A percentile compares a stretch with the other conserved stretches of the same genome.
Evolutionary conservation across 2,329 filamentous ascomycete species (phyloP).

Genomic region (Gremmenia infestans): DNA sequence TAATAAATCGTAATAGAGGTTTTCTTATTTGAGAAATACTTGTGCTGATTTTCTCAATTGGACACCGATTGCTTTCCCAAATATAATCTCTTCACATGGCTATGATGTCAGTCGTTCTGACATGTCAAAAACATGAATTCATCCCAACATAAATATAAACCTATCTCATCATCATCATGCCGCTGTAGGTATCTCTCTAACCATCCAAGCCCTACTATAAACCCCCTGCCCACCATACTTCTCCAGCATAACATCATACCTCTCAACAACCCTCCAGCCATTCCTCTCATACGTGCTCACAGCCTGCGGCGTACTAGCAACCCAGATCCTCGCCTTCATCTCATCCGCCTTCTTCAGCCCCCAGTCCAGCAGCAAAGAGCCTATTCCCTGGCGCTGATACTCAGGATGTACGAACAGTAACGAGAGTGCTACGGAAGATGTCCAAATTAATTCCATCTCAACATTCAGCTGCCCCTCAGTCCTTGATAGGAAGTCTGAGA

Average conservation of each 20-base stretch:
- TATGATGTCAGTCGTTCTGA: no score
- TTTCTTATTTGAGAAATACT: no score
- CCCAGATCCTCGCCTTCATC: constrained; percentile 11
- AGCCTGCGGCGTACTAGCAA: constrained; percentile 19
- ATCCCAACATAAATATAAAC: no score
- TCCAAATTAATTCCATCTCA: not conserved
- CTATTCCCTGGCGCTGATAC: constrained; percentile 17
- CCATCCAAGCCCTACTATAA: constrained; percentile 20
- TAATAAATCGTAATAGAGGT: no score
- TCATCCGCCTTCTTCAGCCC: constrained; percentile 13
- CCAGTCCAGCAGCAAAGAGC: constrained; percentile 11
- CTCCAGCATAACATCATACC: constrained; percentile 10
- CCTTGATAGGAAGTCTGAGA: not conserved
- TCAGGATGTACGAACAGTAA: constrained; percentile 19
- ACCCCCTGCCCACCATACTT: constrained; percentile 14
- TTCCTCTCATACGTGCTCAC: constrained; percentile 19
- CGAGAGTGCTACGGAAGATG: constrained; percentile 2
- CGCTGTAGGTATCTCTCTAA: constrained; percentile 1
- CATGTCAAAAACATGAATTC: no score
- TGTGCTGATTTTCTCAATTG: no score
- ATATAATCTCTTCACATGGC: no score
- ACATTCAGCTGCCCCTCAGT: not conserved
- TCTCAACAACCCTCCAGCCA: constrained; percentile 29
- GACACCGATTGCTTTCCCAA: no score
- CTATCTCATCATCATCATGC: no score